Percentiles rank a stretch among this genome's conserved stretches.
These are phyloP conservation scores for Triadica sebifera DNA, from an alignment of 345 rosid genomes.

Conservation along the genomic window DNA sequence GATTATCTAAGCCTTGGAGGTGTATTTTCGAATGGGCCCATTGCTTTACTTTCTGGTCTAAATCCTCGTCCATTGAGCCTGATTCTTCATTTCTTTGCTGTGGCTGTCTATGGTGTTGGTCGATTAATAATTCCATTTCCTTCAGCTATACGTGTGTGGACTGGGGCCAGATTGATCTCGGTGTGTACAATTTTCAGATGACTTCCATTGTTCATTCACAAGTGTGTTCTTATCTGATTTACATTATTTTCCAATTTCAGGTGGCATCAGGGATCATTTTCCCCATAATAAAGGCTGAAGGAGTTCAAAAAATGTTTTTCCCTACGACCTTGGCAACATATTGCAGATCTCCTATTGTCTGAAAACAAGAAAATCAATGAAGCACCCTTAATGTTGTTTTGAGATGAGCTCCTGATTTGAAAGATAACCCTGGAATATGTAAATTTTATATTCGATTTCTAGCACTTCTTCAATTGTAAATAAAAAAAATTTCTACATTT, in stretches of 20 bases:
- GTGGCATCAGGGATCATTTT: slow-evolving; percentile 16
- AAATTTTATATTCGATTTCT: too few relatives aligned
- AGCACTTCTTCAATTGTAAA: too few relatives aligned
- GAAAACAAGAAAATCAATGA: too few relatives aligned
- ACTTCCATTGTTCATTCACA: background rate
- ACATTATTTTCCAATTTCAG: slow-evolving; percentile 1
- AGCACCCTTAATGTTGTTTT: too few relatives aligned
- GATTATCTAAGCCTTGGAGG: too few relatives aligned
- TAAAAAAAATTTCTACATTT: too few relatives aligned
- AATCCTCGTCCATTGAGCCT: too few relatives aligned
- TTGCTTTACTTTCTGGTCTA: too few relatives aligned
- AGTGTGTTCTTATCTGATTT: too few relatives aligned
- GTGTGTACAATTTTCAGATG: background rate
- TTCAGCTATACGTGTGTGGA: slow-evolving; percentile 40
- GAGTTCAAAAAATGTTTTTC: slow-evolving; percentile 20
- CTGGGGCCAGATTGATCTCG: slow-evolving; percentile 40
- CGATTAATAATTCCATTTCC: slow-evolving; percentile 42
- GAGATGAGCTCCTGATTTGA: too few relatives aligned
- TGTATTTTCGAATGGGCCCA: too few relatives aligned
- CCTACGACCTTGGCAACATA: slow-evolving; percentile 1
- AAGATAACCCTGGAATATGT: too few relatives aligned
- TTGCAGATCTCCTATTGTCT: background rate
- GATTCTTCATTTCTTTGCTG: slow-evolving; percentile 44
- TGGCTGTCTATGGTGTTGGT: slow-evolving; percentile 46
- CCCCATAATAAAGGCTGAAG: slow-evolving; percentile 21